Base-by-base conservation (phyloP, 169 alveolate genomes). In the Cryptosporidium ubiquitum region DNA sequence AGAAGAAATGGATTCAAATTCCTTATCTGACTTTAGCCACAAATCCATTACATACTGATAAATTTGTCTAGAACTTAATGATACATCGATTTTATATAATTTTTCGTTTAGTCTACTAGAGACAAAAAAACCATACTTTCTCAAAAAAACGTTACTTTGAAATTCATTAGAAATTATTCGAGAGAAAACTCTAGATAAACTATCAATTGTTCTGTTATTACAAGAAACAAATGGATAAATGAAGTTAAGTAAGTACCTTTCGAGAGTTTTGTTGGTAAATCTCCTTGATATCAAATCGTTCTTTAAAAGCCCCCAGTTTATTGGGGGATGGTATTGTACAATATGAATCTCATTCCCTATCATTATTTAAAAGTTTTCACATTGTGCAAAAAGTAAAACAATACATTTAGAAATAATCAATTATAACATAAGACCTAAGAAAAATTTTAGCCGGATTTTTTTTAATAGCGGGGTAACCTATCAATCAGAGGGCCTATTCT, bases 401-500 rank as follows among this genome's bases (percentile, higher is more conserved):
- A n/a, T 31, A 64, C 10, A 16, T 9, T 31, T 31, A 9, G 49
- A 37, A 64, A 26, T 57, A n/a, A 64, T 64, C 47, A 18, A 64
- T 64, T 64, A 60, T 31, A 31, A 33, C 29, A 64, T 73, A 3
- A 5, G 10, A 29, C 60, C 44, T 70, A 70, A 73, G 20, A 23
- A 70, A 42, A 52, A 73, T 73, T 55, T 33, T 31, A 55, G 55
- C 85, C 85, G 85, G 85, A 51, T 55, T 52, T 12, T 26, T 52
- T 51, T 12, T 23, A 23, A 23, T 73, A 73, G 85, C 85, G 85
- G 70, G 85, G 3, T 35, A 6, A 35, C 42, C 29, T 51, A 70
- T 79, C 37, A 79, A 64, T 79, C 89, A 26, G 79, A 61, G 85
- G 79, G 84, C 73, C 85, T 91, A 79, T 86, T 92, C 91, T 70